Conservation (phyloP, 805 yeast species). For the Candida arabinofermentans region DNA sequence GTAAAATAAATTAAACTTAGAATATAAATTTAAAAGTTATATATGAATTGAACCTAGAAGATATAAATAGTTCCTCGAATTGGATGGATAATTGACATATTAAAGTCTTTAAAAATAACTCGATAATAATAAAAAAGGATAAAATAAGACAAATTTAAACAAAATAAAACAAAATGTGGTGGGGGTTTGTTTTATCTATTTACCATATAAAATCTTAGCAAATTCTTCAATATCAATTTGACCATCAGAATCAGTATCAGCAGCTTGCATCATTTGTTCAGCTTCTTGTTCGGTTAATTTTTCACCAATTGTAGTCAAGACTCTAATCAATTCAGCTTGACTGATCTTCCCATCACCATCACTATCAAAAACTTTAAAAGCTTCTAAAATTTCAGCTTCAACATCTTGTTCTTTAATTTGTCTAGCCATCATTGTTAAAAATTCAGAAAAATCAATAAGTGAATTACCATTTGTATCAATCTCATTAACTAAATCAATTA, state of each 20-base stretch:
- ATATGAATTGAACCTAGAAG: no score
- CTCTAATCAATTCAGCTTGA: slow-evolving; percentile 95
- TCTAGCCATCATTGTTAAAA: slow-evolving; percentile 81
- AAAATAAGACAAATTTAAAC: background rate
- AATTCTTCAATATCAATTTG: slow-evolving; percentile 96
- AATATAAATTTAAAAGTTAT: no score
- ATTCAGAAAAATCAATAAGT: slow-evolving; percentile 76
- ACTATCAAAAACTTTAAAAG: slow-evolving; percentile 95
- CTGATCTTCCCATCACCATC: slow-evolving; percentile 97
- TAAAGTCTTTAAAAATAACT: no score
- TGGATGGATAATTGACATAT: no score
- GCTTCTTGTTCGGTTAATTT: slow-evolving; percentile 95
- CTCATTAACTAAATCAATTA: slow-evolving; percentile 95
- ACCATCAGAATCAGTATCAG: slow-evolving; percentile 93
- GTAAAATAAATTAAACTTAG: no score
- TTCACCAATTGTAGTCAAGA: slow-evolving; percentile 96
- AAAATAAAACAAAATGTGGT: background rate
- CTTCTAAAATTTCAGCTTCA: slow-evolving; percentile 95
- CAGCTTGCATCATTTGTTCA: slow-evolving; percentile 94
- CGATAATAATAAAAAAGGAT: background rate
- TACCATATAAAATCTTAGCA: slow-evolving; percentile 80
- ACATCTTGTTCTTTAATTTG: slow-evolving; percentile 96
- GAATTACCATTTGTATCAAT: slow-evolving; percentile 96
- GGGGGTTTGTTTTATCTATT: slow-evolving; percentile 34
- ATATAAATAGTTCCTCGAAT: no score